These are phyloP conservation scores for Saccharum hybrid DNA, from an alignment of 202 grass and related monocot genomes.

Conservation along the genomic window DNA sequence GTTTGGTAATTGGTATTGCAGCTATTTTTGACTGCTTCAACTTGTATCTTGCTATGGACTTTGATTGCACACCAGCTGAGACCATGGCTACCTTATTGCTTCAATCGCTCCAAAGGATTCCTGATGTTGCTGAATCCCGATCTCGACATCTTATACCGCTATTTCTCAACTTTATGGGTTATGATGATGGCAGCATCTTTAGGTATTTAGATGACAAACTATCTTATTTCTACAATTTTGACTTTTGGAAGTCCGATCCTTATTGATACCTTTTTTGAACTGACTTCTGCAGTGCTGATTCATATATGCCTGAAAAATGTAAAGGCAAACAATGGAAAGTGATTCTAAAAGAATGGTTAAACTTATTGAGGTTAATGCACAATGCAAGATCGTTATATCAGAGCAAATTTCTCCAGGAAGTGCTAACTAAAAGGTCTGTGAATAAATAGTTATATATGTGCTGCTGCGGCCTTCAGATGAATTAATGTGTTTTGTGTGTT, in stretches of 20 bases:
- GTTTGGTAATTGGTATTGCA: constrained; percentile 47
- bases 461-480: background rate
- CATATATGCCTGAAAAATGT: constrained; percentile 67
- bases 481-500: constrained; percentile 29
- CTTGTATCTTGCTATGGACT: constrained; percentile 58
- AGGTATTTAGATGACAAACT: constrained; percentile 61
- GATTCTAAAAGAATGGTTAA: constrained; percentile 96
- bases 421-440: constrained; percentile 79
- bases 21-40: constrained; percentile 69
- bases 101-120: constrained; percentile 82
- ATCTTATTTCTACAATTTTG: constrained; percentile 25
- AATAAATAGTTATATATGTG: constrained; percentile 40
- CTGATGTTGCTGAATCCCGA: constrained; percentile 82
- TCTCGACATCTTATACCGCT: constrained; percentile 86
- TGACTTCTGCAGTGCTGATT: constrained; percentile 65
- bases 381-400: constrained; percentile 88
- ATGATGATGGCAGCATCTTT: constrained; percentile 52
- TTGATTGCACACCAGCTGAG: constrained; percentile 67
- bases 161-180: constrained; percentile 93
- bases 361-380: constrained; percentile 70
- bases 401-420: constrained; percentile 74
- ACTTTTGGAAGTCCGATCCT: constrained; percentile 26
- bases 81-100: constrained; percentile 68
- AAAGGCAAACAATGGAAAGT: constrained; percentile 80
- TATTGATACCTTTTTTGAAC: constrained; percentile 35